Evolutionary conservation across 139 green algal genomes (phyloP), one percentile per base, ranked within the genome.

Genomic region (Bryopsis sp.): DNA sequence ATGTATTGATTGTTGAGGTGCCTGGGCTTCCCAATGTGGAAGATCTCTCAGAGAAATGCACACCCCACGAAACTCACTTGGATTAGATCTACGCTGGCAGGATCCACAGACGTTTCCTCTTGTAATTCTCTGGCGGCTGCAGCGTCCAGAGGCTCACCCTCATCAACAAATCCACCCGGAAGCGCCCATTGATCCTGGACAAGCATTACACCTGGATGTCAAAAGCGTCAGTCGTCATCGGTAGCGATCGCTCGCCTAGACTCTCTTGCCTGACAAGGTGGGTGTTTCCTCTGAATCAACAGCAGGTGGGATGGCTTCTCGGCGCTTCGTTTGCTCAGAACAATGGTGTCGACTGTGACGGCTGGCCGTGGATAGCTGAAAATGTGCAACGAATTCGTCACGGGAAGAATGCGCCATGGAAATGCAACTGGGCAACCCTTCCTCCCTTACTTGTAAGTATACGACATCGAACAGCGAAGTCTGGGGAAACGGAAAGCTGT

Each of bases 131-230:
- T 60, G 0, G 75, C 80, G 2, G 90, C 90, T 39, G 90, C 90
- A 4, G 39, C 5, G 8, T 90, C 78, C 48, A 96, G 72, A 0
- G 71, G 37, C 72, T 96, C 90, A 39, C 39, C 59, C 46, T 91
- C 79, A 43, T 96, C 84, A 2, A 96, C 90, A 81, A 96, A 96
- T 0, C 90, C 90, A 3, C 90, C 90, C 2, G 90, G 90, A 3
- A 95, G 78, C 8, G 90, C 90, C 88, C 88, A 95, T 33, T 70
- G 50, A 8, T 79, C 84, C 79, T 87, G 72, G 2, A 57, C 35
- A 26, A 47, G 67, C 7, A 37, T 11, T 31, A 34, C 4, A 8
- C 46, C 11, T 50, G 43, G 15, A 15, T 26, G 11, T 50, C 11
- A 15, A 50, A 11, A 26, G 15, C 15, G 43, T 50, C 43, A 50